phyloP scores from a whole-genome alignment of 73 alveolate genomes.

The Stentor coeruleus region DNA sequence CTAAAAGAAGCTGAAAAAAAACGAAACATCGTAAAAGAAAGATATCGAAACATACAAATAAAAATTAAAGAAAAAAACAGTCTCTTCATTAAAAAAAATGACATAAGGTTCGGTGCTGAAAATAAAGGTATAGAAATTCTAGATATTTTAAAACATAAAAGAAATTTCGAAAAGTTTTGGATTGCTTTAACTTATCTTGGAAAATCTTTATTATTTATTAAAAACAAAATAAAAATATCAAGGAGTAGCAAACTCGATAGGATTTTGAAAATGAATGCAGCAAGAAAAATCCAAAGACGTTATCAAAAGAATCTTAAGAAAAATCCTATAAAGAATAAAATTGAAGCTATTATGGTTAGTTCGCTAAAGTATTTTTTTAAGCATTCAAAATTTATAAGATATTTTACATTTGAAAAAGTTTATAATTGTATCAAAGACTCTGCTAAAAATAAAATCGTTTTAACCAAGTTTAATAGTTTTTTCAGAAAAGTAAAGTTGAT shows the following conservation, averaged over 20 bases:
- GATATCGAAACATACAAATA: background rate
- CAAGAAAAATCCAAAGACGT: background rate
- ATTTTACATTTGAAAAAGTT: background rate
- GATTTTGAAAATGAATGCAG: background rate
- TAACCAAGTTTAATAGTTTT: background rate
- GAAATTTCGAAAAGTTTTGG: conserved; percentile 12
- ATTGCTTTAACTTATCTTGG: background rate
- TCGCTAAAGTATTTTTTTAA: background rate
- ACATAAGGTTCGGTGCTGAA: background rate
- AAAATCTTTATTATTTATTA: background rate
- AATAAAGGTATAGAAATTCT: background rate
- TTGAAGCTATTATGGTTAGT: too few relatives aligned
- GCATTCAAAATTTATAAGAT: background rate
- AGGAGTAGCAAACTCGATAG: background rate
- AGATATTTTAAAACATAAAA: background rate
- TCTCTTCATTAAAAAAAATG: background rate
- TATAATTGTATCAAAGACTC: background rate
- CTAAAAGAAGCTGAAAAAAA: background rate
- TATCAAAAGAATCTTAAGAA: background rate
- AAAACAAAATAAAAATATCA: background rate
- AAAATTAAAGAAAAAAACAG: background rate
- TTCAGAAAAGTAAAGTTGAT: background rate
- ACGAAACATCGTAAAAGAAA: background rate
- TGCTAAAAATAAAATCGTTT: background rate
- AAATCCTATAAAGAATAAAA: background rate